A percentile compares a stretch with the other conserved stretches of the same genome.
Conservation (phyloP, 768 basidiomycete species). For the Suillus cothurnatus region DNA sequence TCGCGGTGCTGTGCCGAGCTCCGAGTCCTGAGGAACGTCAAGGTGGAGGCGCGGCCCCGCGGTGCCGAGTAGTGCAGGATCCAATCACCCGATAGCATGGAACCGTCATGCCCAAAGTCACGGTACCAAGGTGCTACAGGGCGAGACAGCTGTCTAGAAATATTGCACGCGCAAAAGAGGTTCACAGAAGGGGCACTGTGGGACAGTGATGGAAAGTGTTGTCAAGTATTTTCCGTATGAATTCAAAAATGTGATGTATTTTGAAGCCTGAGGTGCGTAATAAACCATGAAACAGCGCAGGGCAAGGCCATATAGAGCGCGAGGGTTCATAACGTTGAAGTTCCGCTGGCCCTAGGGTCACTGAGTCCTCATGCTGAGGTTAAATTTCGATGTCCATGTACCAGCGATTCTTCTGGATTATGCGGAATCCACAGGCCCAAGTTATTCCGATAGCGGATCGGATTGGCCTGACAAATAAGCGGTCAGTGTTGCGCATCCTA, state of each 20-base stretch:
- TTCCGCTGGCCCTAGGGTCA: too few relatives aligned
- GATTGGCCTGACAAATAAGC: conserved; percentile 15
- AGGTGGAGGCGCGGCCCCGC: neutral
- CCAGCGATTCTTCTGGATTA: too few relatives aligned
- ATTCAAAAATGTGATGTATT: neutral
- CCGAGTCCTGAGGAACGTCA: neutral
- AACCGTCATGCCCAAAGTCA: conserved; percentile 1
- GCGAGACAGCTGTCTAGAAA: neutral
- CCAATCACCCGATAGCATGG: neutral
- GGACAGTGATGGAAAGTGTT: neutral
- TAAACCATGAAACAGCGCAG: neutral
- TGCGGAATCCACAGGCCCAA: too few relatives aligned
- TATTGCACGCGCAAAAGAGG: neutral
- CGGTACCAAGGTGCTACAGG: neutral
- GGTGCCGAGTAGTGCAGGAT: neutral
- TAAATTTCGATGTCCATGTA: too few relatives aligned
- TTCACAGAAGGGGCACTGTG: neutral
- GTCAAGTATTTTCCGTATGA: neutral
- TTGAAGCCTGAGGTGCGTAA: neutral
- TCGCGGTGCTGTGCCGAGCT: neutral
- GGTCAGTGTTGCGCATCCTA: neutral
- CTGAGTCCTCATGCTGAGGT: too few relatives aligned
- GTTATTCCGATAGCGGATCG: too few relatives aligned
- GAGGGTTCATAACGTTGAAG: too few relatives aligned
- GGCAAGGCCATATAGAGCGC: too few relatives aligned